Conservation (phyloP, 2,329 filamentous ascomycete species). For the Elsinoe ampelina region DNA sequence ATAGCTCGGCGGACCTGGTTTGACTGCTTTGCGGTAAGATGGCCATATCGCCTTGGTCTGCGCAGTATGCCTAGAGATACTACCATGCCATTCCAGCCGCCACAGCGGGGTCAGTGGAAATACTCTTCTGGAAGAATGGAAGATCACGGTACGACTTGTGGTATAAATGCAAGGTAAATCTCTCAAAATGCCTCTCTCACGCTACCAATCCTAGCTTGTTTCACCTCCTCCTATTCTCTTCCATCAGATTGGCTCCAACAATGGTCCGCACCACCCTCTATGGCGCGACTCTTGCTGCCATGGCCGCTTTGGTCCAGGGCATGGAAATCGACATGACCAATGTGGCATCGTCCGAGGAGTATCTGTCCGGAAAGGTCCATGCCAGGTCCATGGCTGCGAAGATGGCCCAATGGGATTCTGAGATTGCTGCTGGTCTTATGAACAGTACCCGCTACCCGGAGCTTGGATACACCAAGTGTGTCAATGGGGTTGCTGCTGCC, state of each 20-base stretch:
- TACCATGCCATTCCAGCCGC: slow-evolving; percentile 5
- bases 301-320: background rate
- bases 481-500: slow-evolving; percentile 37
- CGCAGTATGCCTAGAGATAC: slow-evolving; percentile 4
- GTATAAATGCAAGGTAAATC: slow-evolving; percentile 9
- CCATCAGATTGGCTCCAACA: background rate
- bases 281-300: slow-evolving; percentile 5
- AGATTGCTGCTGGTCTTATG: slow-evolving; percentile 29
- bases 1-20: background rate
- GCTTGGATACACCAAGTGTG: slow-evolving; percentile 33
- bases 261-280: slow-evolving; percentile 10
- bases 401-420: slow-evolving; percentile 28
- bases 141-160: background rate
- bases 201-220: slow-evolving; percentile 7
- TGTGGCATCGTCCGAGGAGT: slow-evolving; percentile 16
- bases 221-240: background rate
- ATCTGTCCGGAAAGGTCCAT: slow-evolving; percentile 19
- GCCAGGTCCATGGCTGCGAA: slow-evolving; percentile 20
- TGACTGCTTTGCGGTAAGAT: background rate
- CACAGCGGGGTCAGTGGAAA: slow-evolving; percentile 1
- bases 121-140: background rate
- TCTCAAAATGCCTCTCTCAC: slow-evolving; percentile 10
- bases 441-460: slow-evolving; percentile 30
- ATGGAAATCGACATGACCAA: slow-evolving; percentile 12
- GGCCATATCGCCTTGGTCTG: background rate